Evolutionary conservation across 208 protist species (phyloP), one percentile per base, ranked within the genome.

Genomic region (Angomonas desouzai): DNA sequence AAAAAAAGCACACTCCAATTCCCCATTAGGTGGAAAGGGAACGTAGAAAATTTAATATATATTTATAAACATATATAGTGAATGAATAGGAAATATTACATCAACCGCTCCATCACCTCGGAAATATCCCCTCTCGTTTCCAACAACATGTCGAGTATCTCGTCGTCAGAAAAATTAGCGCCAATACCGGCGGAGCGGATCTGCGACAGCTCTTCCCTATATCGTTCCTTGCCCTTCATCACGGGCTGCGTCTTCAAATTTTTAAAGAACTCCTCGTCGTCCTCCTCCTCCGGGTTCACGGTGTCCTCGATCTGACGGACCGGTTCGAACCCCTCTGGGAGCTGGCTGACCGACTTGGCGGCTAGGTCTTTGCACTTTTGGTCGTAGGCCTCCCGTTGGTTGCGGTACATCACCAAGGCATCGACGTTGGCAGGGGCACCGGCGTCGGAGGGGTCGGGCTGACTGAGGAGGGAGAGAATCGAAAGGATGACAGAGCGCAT

Each of bases 341-440:
- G 84, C 62, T 92, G 81, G 0, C 55, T 55, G n/a, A 95, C 79
- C 9, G 96, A 93, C 67, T 97, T 97, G 20, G 91, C 73, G 2
- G 91, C 83, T 16, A 97, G 49, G 51, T 83, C 67, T 3, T 61
- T 66, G 66, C 86, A 92, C 64, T 68, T 71, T 2, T 62, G 62
- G 23, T 88, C 73, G 65, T 88, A 98, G 25, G 48, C 70, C 4
- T 59, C 59, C 27, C 82, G 81, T 48, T 92, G 73, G 55, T 89
- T 91, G 62, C 91, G 83, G 64, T 82, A 96, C 66, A 89, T 77
- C 56, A 93, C 93, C 23, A 96, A 66, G 9, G 96, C 94, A 61
- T 97, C 92, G 6, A 98, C 94, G 74, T 98, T 98, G 1, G 97
- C 97, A 1, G 97, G 96, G 13, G 92, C 92, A 2, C 90, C 93